Base-by-base conservation (phyloP, 2,329 filamentous ascomycete genomes). In the Clarireedia hainanense region DNA sequence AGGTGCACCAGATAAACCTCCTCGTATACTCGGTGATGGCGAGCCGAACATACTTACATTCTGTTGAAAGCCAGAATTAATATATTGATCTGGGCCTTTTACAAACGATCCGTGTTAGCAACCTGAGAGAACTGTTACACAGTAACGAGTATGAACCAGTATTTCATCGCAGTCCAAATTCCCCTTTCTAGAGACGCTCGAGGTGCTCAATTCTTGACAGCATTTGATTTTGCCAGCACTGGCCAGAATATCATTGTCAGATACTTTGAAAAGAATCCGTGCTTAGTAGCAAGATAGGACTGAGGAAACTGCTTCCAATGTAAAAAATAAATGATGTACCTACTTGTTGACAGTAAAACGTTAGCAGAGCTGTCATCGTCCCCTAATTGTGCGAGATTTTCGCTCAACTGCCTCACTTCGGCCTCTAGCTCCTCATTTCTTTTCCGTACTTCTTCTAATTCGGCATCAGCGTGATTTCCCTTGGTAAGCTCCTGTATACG, bases 401-500 rank as follows among this genome's bases (percentile, higher is more conserved):
- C 60, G 46, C 43, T 63, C 34, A 67, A 55, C 26, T 50, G 47
- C 40, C 51, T 61, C 37, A 82, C 67, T 68, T 83, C 78, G 27
- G 77, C 73, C 66, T 83, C 78, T 49, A 83, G 74, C 36, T 72
- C 73, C 63, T 75, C 75, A 68, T 81, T 82, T 59, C 74, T 74
- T 60, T 73, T 73, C 47, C 79, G 68, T 46, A 81, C 70, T 45
- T 77, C 74, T 64, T 79, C 76, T 17, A 56, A 27, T 45, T 52
- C 17, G 56, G 80, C 71, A n/a, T 74, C 75, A 60, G 75, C 72
- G 65, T 69, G 73, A 50, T 77, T 73, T 56, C 71, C 71, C 67
- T 72, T 74, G 60, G 77, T 75, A 61, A 95, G 79, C 61, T 92
- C 87, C 55, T 84, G 80, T 58, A 95, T 85, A 63, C 87, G 82